phyloP scores from a whole-genome alignment of 768 basidiomycete species.

The Harrya chromipes region DNA sequence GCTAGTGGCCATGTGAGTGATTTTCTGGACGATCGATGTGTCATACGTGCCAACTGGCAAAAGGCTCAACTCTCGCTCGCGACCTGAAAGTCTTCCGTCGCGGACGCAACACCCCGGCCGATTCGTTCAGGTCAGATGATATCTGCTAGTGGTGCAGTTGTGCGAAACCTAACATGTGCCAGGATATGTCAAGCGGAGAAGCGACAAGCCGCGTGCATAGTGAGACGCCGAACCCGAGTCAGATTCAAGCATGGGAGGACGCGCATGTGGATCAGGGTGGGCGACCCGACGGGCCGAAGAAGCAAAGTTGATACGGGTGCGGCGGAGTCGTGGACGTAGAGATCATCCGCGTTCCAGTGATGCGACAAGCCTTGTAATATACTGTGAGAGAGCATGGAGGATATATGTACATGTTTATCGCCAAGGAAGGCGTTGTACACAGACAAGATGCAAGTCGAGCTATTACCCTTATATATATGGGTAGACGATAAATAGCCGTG shows the following conservation, averaged over 20 bases:
- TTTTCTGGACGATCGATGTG: background rate
- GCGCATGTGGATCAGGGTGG: background rate
- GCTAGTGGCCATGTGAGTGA: constrained; percentile 2
- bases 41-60: background rate
- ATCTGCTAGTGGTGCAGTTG: background rate
- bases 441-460: background rate
- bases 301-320: background rate
- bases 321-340: background rate
- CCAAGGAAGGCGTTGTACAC: background rate
- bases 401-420: background rate
- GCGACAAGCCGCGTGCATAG: background rate
- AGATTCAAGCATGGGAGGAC: background rate
- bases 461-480: too few species aligned
- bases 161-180: background rate
- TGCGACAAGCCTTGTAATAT: background rate
- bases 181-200: background rate
- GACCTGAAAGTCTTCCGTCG: background rate
- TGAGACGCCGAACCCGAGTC: background rate
- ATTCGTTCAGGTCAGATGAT: background rate
- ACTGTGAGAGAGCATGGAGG: background rate
- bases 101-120: background rate
- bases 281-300: background rate
- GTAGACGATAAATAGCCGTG: background rate
- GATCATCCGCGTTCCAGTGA: background rate
- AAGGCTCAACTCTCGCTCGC: background rate